phyloP scores from a whole-genome alignment of 192 early-diverging fungal species.

The Linnemannia elongata region DNA sequence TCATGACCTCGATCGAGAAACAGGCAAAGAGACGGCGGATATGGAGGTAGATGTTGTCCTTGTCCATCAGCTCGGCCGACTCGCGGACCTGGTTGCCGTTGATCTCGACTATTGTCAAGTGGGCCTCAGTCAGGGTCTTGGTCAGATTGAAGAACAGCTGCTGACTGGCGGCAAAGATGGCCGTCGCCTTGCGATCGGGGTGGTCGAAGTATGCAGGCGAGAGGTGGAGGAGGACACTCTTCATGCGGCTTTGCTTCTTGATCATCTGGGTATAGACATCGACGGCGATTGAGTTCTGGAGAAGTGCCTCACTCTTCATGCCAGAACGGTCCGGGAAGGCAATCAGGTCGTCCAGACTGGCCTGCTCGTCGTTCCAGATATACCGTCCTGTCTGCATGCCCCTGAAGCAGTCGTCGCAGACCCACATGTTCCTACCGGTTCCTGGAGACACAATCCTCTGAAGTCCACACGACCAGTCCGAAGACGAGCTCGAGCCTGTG shows the following conservation, averaged over 20 bases:
- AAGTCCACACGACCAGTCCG: constrained; percentile 37
- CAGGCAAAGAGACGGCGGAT: constrained; percentile 47
- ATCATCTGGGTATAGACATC: constrained; percentile 38
- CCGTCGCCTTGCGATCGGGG: constrained; percentile 24
- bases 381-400: constrained; percentile 24
- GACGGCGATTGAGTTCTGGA: constrained; percentile 29
- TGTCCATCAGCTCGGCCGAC: constrained; percentile 43
- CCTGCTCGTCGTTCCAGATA: constrained; percentile 44
- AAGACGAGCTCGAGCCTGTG: constrained; percentile 24
- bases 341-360: constrained; percentile 41
- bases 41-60: constrained; percentile 51
- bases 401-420: constrained; percentile 34
- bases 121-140: constrained; percentile 26
- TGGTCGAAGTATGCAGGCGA: constrained; percentile 32
- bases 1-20: constrained; percentile 33
- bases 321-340: constrained; percentile 32
- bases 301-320: constrained; percentile 40
- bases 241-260: constrained; percentile 24
- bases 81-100: constrained; percentile 42
- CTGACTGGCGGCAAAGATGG: constrained; percentile 34
- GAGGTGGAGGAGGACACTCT: constrained; percentile 25
- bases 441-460: constrained; percentile 39
- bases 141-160: constrained; percentile 29
- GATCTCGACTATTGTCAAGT: constrained; percentile 49
- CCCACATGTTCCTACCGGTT: constrained; percentile 37